Evolutionary conservation across 225 moss, liverwort and hornwort genomes (phyloP).

Genomic region (Polytrichum formosum): DNA sequence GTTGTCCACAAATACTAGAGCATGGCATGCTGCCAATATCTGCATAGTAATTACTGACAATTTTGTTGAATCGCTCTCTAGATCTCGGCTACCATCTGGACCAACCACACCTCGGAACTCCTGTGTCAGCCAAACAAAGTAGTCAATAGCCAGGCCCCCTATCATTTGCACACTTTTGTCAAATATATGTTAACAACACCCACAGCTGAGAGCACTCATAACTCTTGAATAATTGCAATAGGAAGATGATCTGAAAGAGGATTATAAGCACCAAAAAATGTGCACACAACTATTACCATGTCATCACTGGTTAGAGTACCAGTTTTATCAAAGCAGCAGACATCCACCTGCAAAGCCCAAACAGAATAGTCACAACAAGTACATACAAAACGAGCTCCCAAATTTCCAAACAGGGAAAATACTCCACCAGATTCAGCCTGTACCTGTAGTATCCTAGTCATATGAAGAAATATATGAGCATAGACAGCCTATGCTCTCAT

Average conservation of each 20-base stretch:
- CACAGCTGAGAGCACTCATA: too few relatives aligned
- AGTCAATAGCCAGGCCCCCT: not conserved
- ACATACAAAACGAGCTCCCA: not conserved
- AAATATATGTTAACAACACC: too few relatives aligned
- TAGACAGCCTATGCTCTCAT: too few relatives aligned
- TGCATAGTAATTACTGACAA: slow-evolving; percentile 62
- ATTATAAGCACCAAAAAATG: not conserved
- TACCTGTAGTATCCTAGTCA: not conserved
- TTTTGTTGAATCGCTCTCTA: slow-evolving; percentile 67
- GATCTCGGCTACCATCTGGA: slow-evolving; percentile 43
- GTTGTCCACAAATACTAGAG: slow-evolving; percentile 91
- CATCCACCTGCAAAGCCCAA: slow-evolving; percentile 67
- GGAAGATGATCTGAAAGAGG: not conserved
- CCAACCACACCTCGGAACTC: slow-evolving; percentile 92
- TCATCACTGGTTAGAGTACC: slow-evolving; percentile 98
- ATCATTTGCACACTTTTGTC: too few relatives aligned
- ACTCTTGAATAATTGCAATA: not conserved
- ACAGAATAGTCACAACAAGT: not conserved
- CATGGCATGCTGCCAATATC: slow-evolving; percentile 88
- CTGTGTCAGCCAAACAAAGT: slow-evolving; percentile 23
- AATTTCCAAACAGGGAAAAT: not conserved
- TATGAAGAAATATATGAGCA: not conserved
- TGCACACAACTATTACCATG: slow-evolving; percentile 50
- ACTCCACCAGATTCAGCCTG: not conserved
- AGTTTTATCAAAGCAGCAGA: slow-evolving; percentile 99